A percentile compares a stretch with the other conserved stretches of the same genome.
Conservation (phyloP, 108 stramenopile genomes). For the Fragilariopsis cylindrus region DNA sequence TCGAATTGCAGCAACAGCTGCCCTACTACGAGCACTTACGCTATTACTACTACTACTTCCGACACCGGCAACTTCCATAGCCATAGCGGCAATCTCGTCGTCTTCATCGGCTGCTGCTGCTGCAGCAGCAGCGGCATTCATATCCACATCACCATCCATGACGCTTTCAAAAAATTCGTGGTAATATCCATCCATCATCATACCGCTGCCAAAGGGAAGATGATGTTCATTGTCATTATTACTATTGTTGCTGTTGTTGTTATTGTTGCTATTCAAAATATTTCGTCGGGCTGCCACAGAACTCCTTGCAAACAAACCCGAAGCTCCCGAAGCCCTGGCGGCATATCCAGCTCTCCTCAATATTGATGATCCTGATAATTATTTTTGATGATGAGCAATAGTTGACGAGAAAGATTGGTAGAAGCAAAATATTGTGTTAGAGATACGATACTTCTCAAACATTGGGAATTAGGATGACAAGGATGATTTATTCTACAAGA, state of each 20-base stretch:
- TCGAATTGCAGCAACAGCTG: conserved; percentile 12
- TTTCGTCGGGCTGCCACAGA: conserved; percentile 13
- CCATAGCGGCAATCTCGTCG: conserved; percentile 33
- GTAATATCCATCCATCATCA: conserved; percentile 26
- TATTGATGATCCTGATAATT: conserved; percentile 9
- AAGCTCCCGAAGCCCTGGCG: conserved; percentile 11
- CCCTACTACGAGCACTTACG: not conserved
- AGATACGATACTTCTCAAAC: not conserved
- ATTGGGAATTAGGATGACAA: too few relatives aligned
- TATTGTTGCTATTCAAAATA: conserved; percentile 6
- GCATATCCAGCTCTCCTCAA: conserved; percentile 22
- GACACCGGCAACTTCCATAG: conserved; percentile 29
- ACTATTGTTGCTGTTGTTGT: not conserved
- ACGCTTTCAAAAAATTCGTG: conserved; percentile 32
- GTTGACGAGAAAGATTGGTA: too few relatives aligned
- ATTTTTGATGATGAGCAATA: too few relatives aligned
- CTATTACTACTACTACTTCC: conserved; percentile 3
- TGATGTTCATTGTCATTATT: not conserved
- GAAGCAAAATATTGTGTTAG: not conserved
- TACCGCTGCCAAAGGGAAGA: conserved; percentile 1
- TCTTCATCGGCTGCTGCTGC: conserved; percentile 24
- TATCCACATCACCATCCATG: conserved; percentile 14
- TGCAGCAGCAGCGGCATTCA: not conserved
- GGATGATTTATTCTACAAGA: too few relatives aligned
- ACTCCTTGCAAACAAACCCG: conserved; percentile 16